These are phyloP conservation scores for Hemileccinum impolitum DNA, from an alignment of 768 basidiomycete species.

Conservation along the genomic window DNA sequence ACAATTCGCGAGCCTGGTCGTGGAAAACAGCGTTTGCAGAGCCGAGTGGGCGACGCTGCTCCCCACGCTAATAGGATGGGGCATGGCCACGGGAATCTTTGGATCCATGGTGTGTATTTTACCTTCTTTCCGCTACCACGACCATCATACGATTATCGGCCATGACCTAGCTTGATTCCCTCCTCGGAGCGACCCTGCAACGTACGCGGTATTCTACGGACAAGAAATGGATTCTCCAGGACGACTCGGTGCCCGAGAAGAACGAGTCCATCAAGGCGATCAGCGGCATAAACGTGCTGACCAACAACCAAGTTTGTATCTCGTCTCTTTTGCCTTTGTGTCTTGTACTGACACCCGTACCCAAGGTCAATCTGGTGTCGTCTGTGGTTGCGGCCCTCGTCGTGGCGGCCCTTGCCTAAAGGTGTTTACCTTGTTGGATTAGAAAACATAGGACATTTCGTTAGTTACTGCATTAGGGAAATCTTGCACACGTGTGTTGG, in stretches of 20 bases:
- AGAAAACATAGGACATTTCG: not conserved
- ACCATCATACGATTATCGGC: not conserved
- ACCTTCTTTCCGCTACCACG: not conserved
- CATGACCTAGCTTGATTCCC: slow-evolving; percentile 63
- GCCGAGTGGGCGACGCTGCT: slow-evolving; percentile 36
- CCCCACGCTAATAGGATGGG: slow-evolving; percentile 51
- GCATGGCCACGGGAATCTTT: slow-evolving; percentile 62
- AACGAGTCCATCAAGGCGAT: slow-evolving; percentile 54
- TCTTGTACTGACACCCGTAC: slow-evolving; percentile 2
- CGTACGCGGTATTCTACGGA: slow-evolving; percentile 66
- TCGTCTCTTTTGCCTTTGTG: not conserved
- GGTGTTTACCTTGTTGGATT: no score
- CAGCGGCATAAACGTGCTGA: slow-evolving; percentile 64
- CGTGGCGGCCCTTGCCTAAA: slow-evolving; percentile 35
- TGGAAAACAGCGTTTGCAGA: slow-evolving; percentile 62
- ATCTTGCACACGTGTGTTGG: slow-evolving; percentile 13
- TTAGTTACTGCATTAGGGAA: slow-evolving; percentile 25
- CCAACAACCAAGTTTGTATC: slow-evolving; percentile 74
- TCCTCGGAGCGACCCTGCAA: slow-evolving; percentile 87
- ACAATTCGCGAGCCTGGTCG: slow-evolving; percentile 50
- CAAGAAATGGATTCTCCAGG: slow-evolving; percentile 62
- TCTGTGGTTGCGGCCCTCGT: slow-evolving; percentile 37
- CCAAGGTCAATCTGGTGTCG: slow-evolving; percentile 44
- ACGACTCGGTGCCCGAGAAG: slow-evolving; percentile 36
- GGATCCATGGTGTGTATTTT: slow-evolving; percentile 66